Evolutionary conservation across 2,329 filamentous ascomycete genomes (phyloP), one percentile per base, ranked within the genome.

Genomic region (Curvularia spicifera): DNA sequence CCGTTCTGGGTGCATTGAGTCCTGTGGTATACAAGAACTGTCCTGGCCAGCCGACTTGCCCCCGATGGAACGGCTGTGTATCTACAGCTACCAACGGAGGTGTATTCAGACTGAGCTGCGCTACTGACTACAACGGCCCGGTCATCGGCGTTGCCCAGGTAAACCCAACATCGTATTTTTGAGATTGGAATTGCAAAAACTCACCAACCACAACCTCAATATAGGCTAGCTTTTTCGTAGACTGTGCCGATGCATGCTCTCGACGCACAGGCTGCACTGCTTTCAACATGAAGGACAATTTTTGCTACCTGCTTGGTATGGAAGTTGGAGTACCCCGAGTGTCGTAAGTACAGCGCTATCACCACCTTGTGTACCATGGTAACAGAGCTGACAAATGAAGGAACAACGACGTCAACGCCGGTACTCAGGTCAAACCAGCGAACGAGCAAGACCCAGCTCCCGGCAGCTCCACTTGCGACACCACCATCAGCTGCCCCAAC

Each of bases 301-400:
- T 56, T 49, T 65, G 62, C 57, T 63, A 65, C 50, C 55, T 63
- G 22, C 49, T 65, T 24, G 62, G 62, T 33, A 20, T 28, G 13
- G 42, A 37, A 12, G 31, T 58, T 22, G 58, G 55, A 7, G 33
- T 18, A 7, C 48, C 53, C 35, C 49, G 48, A 13, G 40, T 31
- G n/a, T 46, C 37, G 59, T 61, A 26, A 50, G 56, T 52, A 55
- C 9, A 22, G 7, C 24, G 5, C 2, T 15, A 45, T 5, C 33
- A 18, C 39, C 48, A 44, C 8, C 2, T 7, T 24, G 8, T n/a
- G 8, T 22, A 33, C 12, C n/a, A 2, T 31, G 9, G 29, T 20
- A 46, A 37, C 3, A 54, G 7, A 31, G 4, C 28, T 43, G 9
- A 39, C 22, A 40, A 37, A 51, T 24, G 2, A 12, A 13, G 26